phyloP scores from a whole-genome alignment of 2,329 filamentous ascomycete genomes.

The Clonostachys sp. region DNA sequence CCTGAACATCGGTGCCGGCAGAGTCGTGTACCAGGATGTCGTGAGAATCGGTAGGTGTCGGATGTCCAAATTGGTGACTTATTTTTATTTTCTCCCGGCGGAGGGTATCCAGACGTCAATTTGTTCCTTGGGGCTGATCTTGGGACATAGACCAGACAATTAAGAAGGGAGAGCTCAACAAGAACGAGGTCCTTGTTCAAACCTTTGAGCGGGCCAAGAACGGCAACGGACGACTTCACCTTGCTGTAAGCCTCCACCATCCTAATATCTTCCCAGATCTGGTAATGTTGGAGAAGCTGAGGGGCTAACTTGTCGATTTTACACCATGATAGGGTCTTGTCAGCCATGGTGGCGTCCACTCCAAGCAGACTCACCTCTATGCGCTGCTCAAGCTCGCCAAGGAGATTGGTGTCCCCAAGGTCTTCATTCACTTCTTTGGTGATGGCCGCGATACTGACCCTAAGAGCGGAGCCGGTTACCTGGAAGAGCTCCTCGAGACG shows the following conservation, averaged over 20 bases:
- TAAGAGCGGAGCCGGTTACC: constrained; percentile 84
- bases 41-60: constrained; percentile 64
- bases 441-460: constrained; percentile 97
- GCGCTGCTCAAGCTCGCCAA: constrained; percentile 86
- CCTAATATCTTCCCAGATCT: background rate
- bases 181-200: constrained; percentile 71
- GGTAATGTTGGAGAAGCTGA: background rate
- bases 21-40: constrained; percentile 97
- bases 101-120: too few species aligned
- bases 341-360: constrained; percentile 94
- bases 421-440: constrained; percentile 98
- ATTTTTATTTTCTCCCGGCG: too few species aligned
- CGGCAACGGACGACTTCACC: constrained; percentile 86
- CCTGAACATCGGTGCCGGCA: constrained; percentile 94
- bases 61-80: background rate
- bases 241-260: constrained; percentile 40
- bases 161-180: constrained; percentile 76
- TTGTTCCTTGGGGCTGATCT: background rate
- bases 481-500: constrained; percentile 79
- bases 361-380: constrained; percentile 91
- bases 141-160: constrained; percentile 64
- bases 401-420: constrained; percentile 78
- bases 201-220: constrained; percentile 77
- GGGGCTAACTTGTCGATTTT: too few species aligned
- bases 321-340: constrained; percentile 60